Evolutionary conservation across 306 rosid genomes (phyloP), one percentile per base, ranked within the genome.

Genomic region (Senna tora): DNA sequence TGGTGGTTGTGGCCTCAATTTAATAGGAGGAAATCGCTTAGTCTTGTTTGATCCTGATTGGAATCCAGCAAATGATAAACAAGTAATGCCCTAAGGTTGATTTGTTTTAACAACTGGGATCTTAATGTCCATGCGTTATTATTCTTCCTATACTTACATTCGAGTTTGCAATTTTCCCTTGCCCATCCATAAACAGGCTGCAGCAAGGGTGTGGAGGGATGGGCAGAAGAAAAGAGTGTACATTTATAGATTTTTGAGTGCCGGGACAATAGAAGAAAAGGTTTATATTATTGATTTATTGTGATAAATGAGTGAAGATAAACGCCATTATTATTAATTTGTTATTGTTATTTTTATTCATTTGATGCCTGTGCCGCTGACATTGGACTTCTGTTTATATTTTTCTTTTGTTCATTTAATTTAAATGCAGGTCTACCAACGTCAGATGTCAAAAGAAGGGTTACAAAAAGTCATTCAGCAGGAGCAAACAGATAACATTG

Each of bases 361-460:
- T 75, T 67, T 65, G 20, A 36, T 52, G 32, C 72, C 65, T 39
- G 34, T 70, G 71, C 60, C 38, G 19, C 67, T 47, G 46, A 45
- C 66, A 56, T 62, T 34, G 36, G 66, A 63, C 75, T 67, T 61
- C 21, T 36, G 43, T 69, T 74, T 56, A 36, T 57, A 34, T 65
- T 58, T 33, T 19, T 57, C 10, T 54, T 36, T 51, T 19, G 74
- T 39, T 43, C 4, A 42, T 65, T 58, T 15, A 64, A 39, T 56
- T 74, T 50, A 56, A 71, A 22, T 65, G 63, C 77, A 93, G 98
- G 97, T 93, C 60, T 93, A 83, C 87, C 97, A 91, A 91, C 96
- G 98, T 68, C 98, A 93, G 84, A 91, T 93, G 98, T 86, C 97
- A 70, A 93, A 93, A 86, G 97, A 93, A 93, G 98, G 98, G 78